Evolutionary conservation across 352 stramenopile species (phyloP).

Genomic region (Globisporangium camurandrum): DNA sequence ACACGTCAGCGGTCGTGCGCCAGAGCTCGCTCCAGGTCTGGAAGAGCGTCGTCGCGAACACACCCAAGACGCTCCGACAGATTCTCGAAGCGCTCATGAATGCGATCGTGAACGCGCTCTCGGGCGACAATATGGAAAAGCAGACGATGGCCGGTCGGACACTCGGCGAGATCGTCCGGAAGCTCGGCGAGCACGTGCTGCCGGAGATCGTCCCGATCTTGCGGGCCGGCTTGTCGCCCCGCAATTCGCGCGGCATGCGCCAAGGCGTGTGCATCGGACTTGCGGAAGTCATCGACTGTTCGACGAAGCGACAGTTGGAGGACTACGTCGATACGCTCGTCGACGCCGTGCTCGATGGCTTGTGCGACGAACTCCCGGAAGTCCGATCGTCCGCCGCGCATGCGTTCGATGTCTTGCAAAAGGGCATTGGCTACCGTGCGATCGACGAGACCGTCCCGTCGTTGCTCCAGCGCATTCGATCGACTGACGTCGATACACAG

Average conservation of each 20-base stretch:
- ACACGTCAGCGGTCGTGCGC: constrained; percentile 94
- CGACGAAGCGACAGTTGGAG: constrained; percentile 93
- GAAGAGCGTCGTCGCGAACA: constrained; percentile 99
- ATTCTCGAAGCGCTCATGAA: constrained; percentile 96
- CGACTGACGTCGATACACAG: constrained; percentile 47
- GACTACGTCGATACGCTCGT: constrained; percentile 97
- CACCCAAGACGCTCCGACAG: constrained; percentile 94
- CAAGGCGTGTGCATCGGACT: constrained; percentile 98
- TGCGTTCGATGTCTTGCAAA: constrained; percentile 97
- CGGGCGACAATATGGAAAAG: constrained; percentile 84
- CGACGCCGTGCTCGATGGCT: constrained; percentile 94
- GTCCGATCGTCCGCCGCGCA: constrained; percentile 91
- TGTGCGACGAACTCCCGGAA: constrained; percentile 92
- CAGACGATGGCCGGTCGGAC: constrained; percentile 88
- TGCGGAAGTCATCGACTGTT: constrained; percentile 96
- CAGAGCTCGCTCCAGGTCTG: constrained; percentile 96
- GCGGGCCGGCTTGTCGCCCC: constrained; percentile 84
- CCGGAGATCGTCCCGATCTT: constrained; percentile 98
- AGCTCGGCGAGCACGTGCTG: constrained; percentile 98
- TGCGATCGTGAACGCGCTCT: constrained; percentile 94
- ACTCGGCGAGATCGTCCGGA: constrained; percentile 98
- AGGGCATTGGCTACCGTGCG: constrained; percentile 90
- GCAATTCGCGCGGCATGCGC: constrained; percentile 57
- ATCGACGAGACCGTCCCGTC: constrained; percentile 97
- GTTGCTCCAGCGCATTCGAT: constrained; percentile 92